phyloP scores from a whole-genome alignment of 2,329 filamentous ascomycete species.

The Diplodia seriata region DNA sequence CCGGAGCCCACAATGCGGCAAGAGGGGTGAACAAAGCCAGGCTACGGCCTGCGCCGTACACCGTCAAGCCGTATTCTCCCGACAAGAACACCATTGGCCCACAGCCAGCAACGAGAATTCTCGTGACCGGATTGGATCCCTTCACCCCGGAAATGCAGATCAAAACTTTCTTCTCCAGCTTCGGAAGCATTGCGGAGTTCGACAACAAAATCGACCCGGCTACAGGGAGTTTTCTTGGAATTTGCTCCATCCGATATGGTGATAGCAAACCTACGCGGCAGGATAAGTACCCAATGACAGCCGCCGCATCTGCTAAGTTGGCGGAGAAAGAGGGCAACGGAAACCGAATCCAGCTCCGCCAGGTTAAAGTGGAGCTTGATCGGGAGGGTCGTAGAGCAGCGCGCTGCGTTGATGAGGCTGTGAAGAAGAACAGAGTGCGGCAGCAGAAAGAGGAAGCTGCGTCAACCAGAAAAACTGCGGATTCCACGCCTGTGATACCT shows the following conservation, averaged over 20 bases:
- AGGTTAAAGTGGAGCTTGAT: slow-evolving; percentile 85
- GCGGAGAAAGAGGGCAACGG: slow-evolving; percentile 80
- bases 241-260: slow-evolving; percentile 88
- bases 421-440: slow-evolving; percentile 72
- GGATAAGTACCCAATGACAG: slow-evolving; percentile 61
- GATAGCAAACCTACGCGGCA: slow-evolving; percentile 67
- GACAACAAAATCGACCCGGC: slow-evolving; percentile 95
- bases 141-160: slow-evolving; percentile 81
- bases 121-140: slow-evolving; percentile 96
- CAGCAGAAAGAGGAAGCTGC: slow-evolving; percentile 55
- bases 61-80: slow-evolving; percentile 79
- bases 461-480: slow-evolving; percentile 41
- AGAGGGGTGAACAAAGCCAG: slow-evolving; percentile 64
- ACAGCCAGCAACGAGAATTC: slow-evolving; percentile 86
- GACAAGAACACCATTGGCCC: slow-evolving; percentile 88
- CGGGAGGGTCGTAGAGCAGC: slow-evolving; percentile 84
- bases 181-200: slow-evolving; percentile 86
- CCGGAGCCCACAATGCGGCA: slow-evolving; percentile 48
- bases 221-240: slow-evolving; percentile 91
- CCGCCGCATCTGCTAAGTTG: slow-evolving; percentile 79
- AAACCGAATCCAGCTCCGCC: slow-evolving; percentile 77
- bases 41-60: slow-evolving; percentile 75
- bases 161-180: slow-evolving; percentile 76
- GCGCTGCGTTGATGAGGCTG: slow-evolving; percentile 75
- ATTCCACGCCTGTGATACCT: slow-evolving; percentile 36